These are phyloP conservation scores for Paecilomyces variotii DNA, from an alignment of 2,329 filamentous ascomycete genomes.

Conservation along the genomic window DNA sequence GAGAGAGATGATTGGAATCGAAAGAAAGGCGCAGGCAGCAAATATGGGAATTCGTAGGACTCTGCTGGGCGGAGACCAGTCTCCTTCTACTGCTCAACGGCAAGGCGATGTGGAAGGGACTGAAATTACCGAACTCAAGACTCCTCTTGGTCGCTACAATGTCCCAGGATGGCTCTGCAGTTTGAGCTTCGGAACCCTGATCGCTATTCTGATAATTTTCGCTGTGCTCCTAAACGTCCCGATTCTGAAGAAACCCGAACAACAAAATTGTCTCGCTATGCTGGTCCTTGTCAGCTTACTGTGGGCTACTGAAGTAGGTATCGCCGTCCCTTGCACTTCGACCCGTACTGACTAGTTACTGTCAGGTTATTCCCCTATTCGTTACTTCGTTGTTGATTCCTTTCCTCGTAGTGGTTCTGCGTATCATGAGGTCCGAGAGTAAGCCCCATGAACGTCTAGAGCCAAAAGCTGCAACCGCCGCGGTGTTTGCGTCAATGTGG, in stretches of 20 bases:
- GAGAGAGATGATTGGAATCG: constrained; percentile 97
- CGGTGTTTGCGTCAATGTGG: constrained; percentile 96
- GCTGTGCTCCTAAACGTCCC: constrained; percentile 64
- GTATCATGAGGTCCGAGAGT: constrained; percentile 71
- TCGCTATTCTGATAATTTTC: constrained; percentile 66
- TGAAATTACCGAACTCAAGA: constrained; percentile 60
- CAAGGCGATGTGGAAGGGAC: constrained; percentile 75
- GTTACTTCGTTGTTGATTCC: constrained; percentile 92
- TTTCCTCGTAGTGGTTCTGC: constrained; percentile 80
- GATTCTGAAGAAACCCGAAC: constrained; percentile 77
- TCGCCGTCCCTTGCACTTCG: neutral
- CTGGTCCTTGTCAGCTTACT: constrained; percentile 86
- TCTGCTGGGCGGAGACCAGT: constrained; percentile 66
- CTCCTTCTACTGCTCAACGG: constrained; percentile 59
- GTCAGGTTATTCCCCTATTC: constrained; percentile 84
- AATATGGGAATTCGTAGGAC: constrained; percentile 73
- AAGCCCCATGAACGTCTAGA: constrained; percentile 61
- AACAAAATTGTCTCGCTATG: constrained; percentile 93
- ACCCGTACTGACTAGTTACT: neutral
- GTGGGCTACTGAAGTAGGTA: constrained; percentile 84
- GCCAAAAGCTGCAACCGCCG: constrained; percentile 72
- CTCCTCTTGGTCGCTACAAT: constrained; percentile 68
- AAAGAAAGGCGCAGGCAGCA: constrained; percentile 87
- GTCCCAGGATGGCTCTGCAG: constrained; percentile 79
- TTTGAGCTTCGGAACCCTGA: constrained; percentile 67